Evolutionary conservation across 2,329 filamentous ascomycete genomes (phyloP).

Genomic region (Xylaria multiplex): DNA sequence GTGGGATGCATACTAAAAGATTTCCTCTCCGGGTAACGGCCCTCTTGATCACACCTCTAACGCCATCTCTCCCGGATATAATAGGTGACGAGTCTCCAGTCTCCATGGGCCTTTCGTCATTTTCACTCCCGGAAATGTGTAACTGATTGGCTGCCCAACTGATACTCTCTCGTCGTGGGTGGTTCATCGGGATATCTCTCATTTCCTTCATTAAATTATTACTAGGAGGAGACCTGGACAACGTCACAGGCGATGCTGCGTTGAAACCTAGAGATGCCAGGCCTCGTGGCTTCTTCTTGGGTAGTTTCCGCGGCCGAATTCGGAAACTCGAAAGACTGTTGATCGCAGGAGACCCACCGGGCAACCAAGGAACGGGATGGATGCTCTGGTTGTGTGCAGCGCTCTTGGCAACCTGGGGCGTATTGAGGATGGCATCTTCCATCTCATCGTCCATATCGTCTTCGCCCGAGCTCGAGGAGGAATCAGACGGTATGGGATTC

Average conservation of each 20-base stretch:
- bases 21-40: constrained; percentile 89
- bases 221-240: constrained; percentile 79
- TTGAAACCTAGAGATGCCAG: constrained; percentile 63
- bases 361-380: constrained; percentile 68
- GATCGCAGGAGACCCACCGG: constrained; percentile 74
- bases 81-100: constrained; percentile 56
- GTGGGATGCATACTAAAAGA: constrained; percentile 73
- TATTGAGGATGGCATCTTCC: constrained; percentile 83
- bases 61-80: constrained; percentile 63
- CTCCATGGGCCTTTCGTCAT: constrained; percentile 72
- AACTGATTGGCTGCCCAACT: constrained; percentile 91
- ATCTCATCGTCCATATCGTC: constrained; percentile 80
- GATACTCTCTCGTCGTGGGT: constrained; percentile 83
- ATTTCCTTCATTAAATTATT: constrained; percentile 51
- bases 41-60: constrained; percentile 81
- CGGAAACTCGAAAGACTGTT: constrained; percentile 85
- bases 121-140: constrained; percentile 83
- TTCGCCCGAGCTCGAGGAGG: constrained; percentile 77
- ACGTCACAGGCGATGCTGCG: constrained; percentile 61
- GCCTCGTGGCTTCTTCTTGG: constrained; percentile 62
- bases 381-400: constrained; percentile 55
- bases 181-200: constrained; percentile 52
- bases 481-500: constrained; percentile 78
- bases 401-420: constrained; percentile 78
- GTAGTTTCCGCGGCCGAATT: constrained; percentile 75